Evolutionary conservation across 75 land plant genomes (phyloP).

Genomic region (Sequoia sempervirens): DNA sequence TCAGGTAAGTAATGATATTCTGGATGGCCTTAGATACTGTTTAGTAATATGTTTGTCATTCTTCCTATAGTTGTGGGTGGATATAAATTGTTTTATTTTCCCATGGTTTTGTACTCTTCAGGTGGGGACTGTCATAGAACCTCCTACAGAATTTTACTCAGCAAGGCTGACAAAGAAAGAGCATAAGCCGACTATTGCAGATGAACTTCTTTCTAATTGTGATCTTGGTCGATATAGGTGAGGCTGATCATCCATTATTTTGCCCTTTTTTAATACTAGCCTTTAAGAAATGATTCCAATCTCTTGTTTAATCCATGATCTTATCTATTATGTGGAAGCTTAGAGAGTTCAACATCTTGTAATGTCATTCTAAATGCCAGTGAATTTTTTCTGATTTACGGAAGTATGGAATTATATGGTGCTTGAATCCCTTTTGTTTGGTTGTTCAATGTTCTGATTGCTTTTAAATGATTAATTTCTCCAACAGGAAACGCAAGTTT

Average conservation of each 20-base stretch:
- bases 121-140: constrained; percentile 93
- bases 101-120: constrained; percentile 12
- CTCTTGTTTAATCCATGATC: background rate
- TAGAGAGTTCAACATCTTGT: background rate
- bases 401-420: background rate
- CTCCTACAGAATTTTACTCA: constrained; percentile 72
- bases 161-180: constrained; percentile 85
- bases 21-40: background rate
- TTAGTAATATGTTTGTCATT: background rate
- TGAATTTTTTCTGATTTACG: background rate
- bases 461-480: background rate
- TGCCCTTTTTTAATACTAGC: background rate
- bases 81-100: background rate
- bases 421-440: background rate
- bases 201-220: constrained; percentile 66
- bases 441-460: background rate
- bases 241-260: background rate
- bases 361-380: background rate
- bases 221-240: constrained; percentile 56
- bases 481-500: constrained; percentile 4
- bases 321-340: background rate
- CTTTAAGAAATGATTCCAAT: background rate
- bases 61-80: background rate
- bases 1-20: constrained; percentile 45
- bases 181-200: constrained; percentile 22